Evolutionary conservation across 495 filamentous ascomycete genomes (phyloP).

Genomic region (Cudoniella acicularis): DNA sequence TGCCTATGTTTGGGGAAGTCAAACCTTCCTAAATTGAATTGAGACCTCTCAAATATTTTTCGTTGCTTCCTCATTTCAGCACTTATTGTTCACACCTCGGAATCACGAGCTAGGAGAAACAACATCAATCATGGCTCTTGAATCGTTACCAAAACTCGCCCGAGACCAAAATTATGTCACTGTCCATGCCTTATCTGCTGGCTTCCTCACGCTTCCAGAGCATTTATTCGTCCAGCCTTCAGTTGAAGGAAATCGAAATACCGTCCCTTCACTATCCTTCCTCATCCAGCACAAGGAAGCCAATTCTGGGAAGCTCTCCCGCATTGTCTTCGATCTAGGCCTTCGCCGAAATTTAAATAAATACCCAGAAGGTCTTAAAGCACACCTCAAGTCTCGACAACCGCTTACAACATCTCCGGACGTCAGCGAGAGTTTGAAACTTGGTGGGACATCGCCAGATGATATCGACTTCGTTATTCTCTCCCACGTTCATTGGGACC

Average conservation of each 20-base stretch:
- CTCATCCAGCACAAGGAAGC: constrained; percentile 32
- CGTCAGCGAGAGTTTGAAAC: constrained; percentile 29
- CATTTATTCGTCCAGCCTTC: constrained; percentile 35
- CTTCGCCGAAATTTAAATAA: constrained; percentile 28
- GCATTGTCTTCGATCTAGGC: constrained; percentile 40
- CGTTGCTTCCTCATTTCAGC: no score
- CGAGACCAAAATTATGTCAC: not conserved
- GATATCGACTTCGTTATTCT: constrained; percentile 40
- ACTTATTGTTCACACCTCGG: no score
- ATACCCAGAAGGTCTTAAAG: constrained; percentile 33
- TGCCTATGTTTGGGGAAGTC: no score
- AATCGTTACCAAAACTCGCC: not conserved
- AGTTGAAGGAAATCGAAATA: constrained; percentile 20
- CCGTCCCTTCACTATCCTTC: constrained; percentile 19
- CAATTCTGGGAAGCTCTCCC: constrained; percentile 20
- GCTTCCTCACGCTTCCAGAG: constrained; percentile 37
- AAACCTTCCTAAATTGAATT: no score
- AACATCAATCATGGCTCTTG: not conserved
- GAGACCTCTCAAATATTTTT: no score
- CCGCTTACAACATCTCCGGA: constrained; percentile 34
- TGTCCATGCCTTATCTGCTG: constrained; percentile 13
- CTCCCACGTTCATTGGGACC: constrained; percentile 44
- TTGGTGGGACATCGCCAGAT: constrained; percentile 28
- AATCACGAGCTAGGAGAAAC: not conserved
- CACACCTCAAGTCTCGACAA: constrained; percentile 32